Base-by-base conservation (phyloP, 2,329 filamentous ascomycete species). In the Microthyrium microscopicum region DNA sequence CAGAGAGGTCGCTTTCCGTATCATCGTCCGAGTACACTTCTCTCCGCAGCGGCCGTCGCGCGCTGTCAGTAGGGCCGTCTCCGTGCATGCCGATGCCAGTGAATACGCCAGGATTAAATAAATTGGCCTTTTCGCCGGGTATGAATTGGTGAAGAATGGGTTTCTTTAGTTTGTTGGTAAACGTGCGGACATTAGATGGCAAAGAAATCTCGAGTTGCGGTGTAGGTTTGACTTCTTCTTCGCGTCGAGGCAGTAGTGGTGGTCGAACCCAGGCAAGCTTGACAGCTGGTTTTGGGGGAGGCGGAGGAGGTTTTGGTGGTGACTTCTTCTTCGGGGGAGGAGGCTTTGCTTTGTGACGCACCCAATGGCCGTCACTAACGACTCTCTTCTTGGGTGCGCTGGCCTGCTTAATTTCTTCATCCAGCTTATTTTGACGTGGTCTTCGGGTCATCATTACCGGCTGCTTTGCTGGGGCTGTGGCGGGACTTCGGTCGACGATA, bases 321-420 rank as follows among this genome's bases (percentile, higher is more conserved):
- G 26, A 25, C 20, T 16, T 2, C n/a, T n/a, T n/a, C n/a, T n/a
- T n/a, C 17, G n/a, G 37, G 4, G 49, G 47, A 20, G 50, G 49
- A 4, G 51, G 49, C 36, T 47, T 46, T 21, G 56, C 53, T 39
- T 47, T 45, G 48, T 73, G 75, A 56, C 72, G 72, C 37, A 53
- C 52, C 80, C 87, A 95, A 56, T 93, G 81, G 35, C 80, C 78
- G 57, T 95, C 87, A 51, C 85, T 94, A 40, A 94, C 73, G 34
- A 95, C 82, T 41, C 85, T 73, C 64, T 92, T 94, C 57, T 82
- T 84, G 12, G 87, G 87, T 29, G 81, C 71, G 31, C 63, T 72
- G 49, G 56, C 64, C 44, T 56, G 60, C 49, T 49, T 60, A 39
- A 52, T 53, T 6, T 64, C 61, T 9, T 55, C 50, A 31, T 61